phyloP scores from a whole-genome alignment of 164 flowering plant species.

The Santalum album region DNA sequence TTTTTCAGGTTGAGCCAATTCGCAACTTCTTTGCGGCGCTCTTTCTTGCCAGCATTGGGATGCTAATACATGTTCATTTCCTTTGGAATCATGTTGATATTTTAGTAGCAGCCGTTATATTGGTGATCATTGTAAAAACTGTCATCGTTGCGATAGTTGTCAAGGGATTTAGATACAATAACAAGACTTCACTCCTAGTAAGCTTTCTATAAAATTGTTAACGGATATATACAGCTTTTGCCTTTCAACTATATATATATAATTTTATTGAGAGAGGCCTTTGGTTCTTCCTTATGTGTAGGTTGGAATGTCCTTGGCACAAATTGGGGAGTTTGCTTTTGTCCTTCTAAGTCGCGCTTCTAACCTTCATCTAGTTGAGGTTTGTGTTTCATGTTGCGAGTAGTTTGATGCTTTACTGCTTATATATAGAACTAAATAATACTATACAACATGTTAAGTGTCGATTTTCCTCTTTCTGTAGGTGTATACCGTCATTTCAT shows the following conservation, averaged over 20 bases:
- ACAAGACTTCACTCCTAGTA: slow-evolving; percentile 80
- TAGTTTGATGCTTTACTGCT: too few relatives aligned
- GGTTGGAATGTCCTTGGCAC: slow-evolving; percentile 98
- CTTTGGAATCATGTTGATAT: slow-evolving; percentile 97
- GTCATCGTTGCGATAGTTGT: slow-evolving; percentile 59
- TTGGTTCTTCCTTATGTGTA: slow-evolving; percentile 18
- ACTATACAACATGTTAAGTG: too few relatives aligned
- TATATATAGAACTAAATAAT: too few relatives aligned
- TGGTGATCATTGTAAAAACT: slow-evolving; percentile 81
- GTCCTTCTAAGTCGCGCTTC: slow-evolving; percentile 97
- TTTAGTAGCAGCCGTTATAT: slow-evolving; percentile 76
- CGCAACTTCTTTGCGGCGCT: slow-evolving; percentile 97
- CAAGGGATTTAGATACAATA: slow-evolving; percentile 80
- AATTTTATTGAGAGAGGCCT: slow-evolving; percentile 6
- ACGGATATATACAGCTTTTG: neutral
- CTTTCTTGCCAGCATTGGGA: slow-evolving; percentile 96
- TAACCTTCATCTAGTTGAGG: slow-evolving; percentile 92
- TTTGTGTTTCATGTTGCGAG: slow-evolving; percentile 15
- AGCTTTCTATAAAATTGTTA: slow-evolving; percentile 16
- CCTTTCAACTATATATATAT: neutral
- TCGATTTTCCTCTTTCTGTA: neutral
- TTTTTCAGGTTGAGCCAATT: slow-evolving; percentile 79
- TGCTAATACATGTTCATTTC: slow-evolving; percentile 92
- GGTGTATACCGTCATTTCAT: neutral
- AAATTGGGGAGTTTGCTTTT: slow-evolving; percentile 96